These are phyloP conservation scores for Exophiala sideris DNA, from an alignment of 2,329 filamentous ascomycete species.

Conservation along the genomic window DNA sequence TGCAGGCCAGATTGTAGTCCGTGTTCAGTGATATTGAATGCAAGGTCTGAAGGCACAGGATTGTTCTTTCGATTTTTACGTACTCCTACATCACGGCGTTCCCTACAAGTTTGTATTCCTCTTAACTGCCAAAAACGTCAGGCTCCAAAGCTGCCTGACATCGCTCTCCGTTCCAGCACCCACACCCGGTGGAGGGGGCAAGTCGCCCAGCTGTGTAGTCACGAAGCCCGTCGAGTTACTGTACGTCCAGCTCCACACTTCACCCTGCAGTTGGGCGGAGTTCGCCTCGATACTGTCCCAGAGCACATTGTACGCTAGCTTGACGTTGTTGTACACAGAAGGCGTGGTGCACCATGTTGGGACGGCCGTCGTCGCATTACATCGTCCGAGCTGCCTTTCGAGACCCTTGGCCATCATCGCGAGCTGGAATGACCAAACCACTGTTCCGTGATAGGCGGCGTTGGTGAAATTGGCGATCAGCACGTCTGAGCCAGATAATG, in stretches of 20 bases:
- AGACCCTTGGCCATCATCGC: conserved; percentile 63
- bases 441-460: conserved; percentile 61
- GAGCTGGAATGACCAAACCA: conserved; percentile 64
- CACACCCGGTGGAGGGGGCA: conserved; percentile 47
- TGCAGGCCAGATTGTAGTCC: conserved; percentile 61
- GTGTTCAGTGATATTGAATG: too few species aligned
- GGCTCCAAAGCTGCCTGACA: conserved; percentile 56
- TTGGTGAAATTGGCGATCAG: conserved; percentile 54
- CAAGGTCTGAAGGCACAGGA: too few species aligned
- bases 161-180: conserved; percentile 48
- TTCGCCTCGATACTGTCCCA: conserved; percentile 63
- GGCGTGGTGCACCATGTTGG: conserved; percentile 53
- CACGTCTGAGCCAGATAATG: conserved; percentile 48
- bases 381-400: conserved; percentile 56
- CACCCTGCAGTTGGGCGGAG: conserved; percentile 48
- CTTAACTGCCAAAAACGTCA: conserved; percentile 56
- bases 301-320: conserved; percentile 55
- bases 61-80: too few species aligned
- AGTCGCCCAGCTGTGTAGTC: conserved; percentile 50
- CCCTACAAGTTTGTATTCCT: conserved; percentile 33
- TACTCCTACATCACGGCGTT: too few species aligned
- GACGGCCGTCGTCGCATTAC: conserved; percentile 31
- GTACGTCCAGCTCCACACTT: conserved; percentile 64
- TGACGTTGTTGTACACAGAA: conserved; percentile 45
- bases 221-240: conserved; percentile 43